Conservation (phyloP, 345 rosid species). For the Populus deltoides region DNA sequence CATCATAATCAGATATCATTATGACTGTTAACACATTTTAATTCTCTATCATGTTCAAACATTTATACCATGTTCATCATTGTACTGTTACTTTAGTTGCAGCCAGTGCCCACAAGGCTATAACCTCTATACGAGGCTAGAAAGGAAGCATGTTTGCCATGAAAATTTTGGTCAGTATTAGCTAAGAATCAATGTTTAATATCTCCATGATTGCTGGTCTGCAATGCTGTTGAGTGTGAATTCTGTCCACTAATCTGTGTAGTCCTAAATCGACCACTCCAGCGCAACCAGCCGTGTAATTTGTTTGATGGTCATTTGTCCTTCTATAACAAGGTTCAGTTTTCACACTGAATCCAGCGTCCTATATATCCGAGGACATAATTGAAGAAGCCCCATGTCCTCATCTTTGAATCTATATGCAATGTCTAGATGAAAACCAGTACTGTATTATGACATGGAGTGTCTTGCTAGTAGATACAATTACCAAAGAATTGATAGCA, state of each 20-base stretch:
- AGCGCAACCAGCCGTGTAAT: not conserved
- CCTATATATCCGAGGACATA: conserved; percentile 1
- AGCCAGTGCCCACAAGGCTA: not conserved
- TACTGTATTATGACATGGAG: conserved; percentile 19
- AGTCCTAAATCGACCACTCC: not conserved
- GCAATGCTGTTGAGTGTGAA: not conserved
- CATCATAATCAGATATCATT: not conserved
- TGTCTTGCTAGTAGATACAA: conserved; percentile 28
- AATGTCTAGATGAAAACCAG: conserved; percentile 11
- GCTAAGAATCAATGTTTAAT: not conserved
- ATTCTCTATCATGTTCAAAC: not conserved
- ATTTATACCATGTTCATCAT: not conserved
- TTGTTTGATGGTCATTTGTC: not conserved
- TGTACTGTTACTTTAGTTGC: not conserved
- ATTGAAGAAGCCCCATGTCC: not conserved
- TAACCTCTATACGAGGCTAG: not conserved
- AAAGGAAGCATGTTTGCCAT: not conserved
- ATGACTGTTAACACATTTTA: not conserved
- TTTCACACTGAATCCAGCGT: not conserved
- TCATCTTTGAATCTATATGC: not conserved
- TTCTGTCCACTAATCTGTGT: not conserved
- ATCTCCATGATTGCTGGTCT: not conserved
- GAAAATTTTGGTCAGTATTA: not conserved
- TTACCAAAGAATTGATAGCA: conserved; percentile 28
- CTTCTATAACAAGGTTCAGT: not conserved